Evolutionary conservation across 495 filamentous ascomycete genomes (phyloP).

Genomic region (Xylaria telfairii): DNA sequence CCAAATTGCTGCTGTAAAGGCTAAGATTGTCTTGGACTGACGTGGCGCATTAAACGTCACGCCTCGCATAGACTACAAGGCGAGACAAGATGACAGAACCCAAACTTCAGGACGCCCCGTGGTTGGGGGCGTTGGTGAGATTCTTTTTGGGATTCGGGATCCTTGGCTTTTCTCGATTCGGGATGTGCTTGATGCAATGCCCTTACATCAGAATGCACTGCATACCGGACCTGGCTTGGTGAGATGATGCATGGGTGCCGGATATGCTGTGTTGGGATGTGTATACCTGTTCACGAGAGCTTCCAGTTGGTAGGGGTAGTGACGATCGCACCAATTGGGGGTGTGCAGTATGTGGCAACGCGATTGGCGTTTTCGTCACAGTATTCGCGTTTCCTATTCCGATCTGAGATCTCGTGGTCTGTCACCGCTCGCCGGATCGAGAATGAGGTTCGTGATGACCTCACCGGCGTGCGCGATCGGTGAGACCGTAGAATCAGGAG

Average conservation of each 20-base stretch:
- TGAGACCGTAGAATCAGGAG: background rate
- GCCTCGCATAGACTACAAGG: conserved; percentile 7
- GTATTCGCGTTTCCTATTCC: background rate
- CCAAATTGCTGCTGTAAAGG: conserved; percentile 6
- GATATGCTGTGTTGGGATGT: conserved; percentile 1
- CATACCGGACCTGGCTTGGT: conserved; percentile 14
- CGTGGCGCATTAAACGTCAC: conserved; percentile 14
- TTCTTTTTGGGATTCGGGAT: conserved; percentile 1
- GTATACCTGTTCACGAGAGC: conserved; percentile 13
- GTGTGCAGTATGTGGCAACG: background rate
- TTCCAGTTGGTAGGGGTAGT: background rate
- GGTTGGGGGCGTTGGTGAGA: conserved; percentile 6
- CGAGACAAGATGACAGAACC: conserved; percentile 15
- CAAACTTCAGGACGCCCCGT: background rate
- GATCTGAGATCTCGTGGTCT: conserved; percentile 10
- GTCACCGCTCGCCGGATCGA: background rate
- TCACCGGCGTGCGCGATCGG: background rate
- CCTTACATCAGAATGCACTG: conserved; percentile 15
- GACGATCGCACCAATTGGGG: conserved; percentile 5
- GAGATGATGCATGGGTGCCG: conserved; percentile 8
- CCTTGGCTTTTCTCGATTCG: conserved; percentile 3
- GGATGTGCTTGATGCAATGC: conserved; percentile 8
- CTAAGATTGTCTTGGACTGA: conserved; percentile 11
- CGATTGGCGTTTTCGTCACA: background rate
- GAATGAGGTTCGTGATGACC: background rate